These are phyloP conservation scores for Rhododendron ovatum DNA, from an alignment of 148 eudicot species.

Conservation along the genomic window DNA sequence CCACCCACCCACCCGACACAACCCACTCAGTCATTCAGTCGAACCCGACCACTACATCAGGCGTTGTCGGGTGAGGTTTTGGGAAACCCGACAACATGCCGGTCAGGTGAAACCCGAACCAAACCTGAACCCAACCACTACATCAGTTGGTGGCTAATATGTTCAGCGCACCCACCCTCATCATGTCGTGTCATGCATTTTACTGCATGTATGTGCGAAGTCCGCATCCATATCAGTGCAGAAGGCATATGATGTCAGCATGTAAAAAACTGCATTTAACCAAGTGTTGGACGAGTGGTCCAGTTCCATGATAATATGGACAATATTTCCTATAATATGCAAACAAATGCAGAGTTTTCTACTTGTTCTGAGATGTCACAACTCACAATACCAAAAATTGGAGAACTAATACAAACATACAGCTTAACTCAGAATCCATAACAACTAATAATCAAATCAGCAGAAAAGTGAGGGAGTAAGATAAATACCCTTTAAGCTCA, in stretches of 20 bases:
- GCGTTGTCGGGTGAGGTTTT: no score
- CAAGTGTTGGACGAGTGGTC: not conserved
- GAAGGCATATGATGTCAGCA: not conserved
- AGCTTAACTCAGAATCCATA: not conserved
- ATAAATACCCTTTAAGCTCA: constrained; percentile 56
- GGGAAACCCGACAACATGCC: no score
- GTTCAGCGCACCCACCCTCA: not conserved
- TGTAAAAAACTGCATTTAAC: not conserved
- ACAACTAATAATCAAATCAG: not conserved
- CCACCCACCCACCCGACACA: no score
- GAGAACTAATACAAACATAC: not conserved
- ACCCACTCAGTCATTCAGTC: no score
- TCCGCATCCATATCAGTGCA: not conserved
- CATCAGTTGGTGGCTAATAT: not conserved
- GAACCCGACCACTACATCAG: no score
- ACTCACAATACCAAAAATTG: not conserved
- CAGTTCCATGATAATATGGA: not conserved
- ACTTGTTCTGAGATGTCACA: not conserved
- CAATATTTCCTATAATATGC: not conserved
- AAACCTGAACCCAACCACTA: no score
- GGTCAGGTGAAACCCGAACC: no score
- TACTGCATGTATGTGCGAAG: not conserved
- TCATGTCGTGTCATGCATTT: not conserved
- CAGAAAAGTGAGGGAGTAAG: not conserved
- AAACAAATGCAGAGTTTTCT: not conserved